These are phyloP conservation scores for Exophiala sideris DNA, from an alignment of 2,329 filamentous ascomycete genomes.

Conservation along the genomic window DNA sequence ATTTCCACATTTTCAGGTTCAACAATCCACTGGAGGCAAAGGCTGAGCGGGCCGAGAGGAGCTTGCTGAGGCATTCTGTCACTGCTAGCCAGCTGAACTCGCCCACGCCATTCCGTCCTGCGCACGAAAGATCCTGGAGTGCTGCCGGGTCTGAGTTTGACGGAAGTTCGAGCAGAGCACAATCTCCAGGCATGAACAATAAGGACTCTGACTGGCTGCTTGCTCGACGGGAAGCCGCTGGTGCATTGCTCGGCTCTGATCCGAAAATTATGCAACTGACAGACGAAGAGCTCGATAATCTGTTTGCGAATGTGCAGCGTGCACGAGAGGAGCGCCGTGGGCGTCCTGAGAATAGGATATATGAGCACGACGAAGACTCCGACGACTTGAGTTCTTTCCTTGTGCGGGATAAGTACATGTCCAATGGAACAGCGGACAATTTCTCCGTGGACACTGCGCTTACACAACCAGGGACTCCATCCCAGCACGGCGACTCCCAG, in stretches of 20 bases:
- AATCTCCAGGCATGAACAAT: conserved; percentile 69
- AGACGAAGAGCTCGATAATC: conserved; percentile 87
- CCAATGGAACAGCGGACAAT: conserved; percentile 89
- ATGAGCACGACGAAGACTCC: conserved; percentile 70
- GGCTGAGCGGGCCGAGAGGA: conserved; percentile 79
- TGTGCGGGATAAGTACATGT: conserved; percentile 90
- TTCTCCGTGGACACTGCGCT: conserved; percentile 91
- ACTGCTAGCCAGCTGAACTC: conserved; percentile 62
- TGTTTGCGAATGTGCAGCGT: conserved; percentile 91
- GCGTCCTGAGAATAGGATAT: conserved; percentile 52
- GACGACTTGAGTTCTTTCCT: conserved; percentile 88
- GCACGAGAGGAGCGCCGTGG: conserved; percentile 81
- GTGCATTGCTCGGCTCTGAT: conserved; percentile 82
- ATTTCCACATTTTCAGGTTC: conserved; percentile 98
- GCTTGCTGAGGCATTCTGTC: conserved; percentile 78
- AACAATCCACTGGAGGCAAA: conserved; percentile 96
- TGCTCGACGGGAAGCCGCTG: conserved; percentile 87
- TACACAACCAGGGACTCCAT: conserved; percentile 88
- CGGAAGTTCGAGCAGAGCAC: conserved; percentile 66
- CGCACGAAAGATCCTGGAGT: conserved; percentile 78
- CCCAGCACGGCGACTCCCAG: conserved; percentile 59
- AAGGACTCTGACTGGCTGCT: conserved; percentile 93
- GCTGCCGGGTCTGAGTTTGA: conserved; percentile 75
- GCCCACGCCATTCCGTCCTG: conserved; percentile 59
- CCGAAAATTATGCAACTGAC: conserved; percentile 86